phyloP scores from a whole-genome alignment of 2,329 filamentous ascomycete genomes.

The Gnomoniopsis smithogilvyi region DNA sequence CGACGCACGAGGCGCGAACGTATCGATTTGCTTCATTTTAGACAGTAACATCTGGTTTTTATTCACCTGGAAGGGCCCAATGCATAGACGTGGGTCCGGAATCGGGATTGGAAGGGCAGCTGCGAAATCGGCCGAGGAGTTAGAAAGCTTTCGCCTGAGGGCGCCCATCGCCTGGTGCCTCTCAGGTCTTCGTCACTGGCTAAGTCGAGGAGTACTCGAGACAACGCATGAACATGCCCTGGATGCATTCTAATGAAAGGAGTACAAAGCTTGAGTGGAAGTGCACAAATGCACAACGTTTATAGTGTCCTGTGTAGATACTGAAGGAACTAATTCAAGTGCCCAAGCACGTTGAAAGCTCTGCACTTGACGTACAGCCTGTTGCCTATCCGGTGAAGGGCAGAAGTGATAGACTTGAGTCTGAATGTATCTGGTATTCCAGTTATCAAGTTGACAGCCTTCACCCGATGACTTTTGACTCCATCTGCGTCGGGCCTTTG shows the following conservation, averaged over 20 bases:
- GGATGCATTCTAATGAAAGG: constrained; percentile 1
- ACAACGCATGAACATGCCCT: neutral
- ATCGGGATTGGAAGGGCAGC: neutral
- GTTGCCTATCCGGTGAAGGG: too few relatives aligned
- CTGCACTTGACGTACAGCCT: neutral
- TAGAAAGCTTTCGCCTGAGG: neutral
- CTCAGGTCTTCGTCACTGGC: neutral
- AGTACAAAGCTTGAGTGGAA: neutral
- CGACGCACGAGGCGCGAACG: constrained; percentile 1
- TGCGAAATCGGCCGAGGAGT: neutral
- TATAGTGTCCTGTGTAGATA: constrained; percentile 3
- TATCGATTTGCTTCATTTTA: constrained; percentile 9
- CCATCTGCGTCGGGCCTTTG: too few relatives aligned
- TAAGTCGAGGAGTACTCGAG: neutral
- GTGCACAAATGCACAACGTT: neutral
- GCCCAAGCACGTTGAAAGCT: neutral
- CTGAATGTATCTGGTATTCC: too few relatives aligned
- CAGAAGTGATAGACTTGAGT: too few relatives aligned
- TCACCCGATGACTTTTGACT: too few relatives aligned
- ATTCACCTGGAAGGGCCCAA: neutral
- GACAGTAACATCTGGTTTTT: neutral
- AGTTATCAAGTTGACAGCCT: too few relatives aligned
- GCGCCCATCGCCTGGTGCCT: neutral
- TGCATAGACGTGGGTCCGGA: constrained; percentile 8
- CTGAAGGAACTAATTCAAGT: neutral